These are phyloP conservation scores for Gigaspora rosea DNA, from an alignment of 192 early-diverging fungal genomes.

Conservation along the genomic window DNA sequence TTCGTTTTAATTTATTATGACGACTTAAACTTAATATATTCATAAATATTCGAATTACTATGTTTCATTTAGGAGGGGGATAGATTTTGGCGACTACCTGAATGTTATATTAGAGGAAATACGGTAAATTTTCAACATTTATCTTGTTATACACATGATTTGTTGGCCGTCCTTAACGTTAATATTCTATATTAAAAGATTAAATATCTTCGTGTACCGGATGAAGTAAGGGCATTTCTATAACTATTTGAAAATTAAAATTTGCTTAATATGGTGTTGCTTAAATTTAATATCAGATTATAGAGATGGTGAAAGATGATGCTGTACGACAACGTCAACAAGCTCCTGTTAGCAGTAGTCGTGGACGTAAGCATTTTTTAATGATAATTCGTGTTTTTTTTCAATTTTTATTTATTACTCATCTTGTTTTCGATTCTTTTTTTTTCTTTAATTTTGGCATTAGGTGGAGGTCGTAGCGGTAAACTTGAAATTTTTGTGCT, in stretches of 20 bases:
- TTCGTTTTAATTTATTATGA: background rate
- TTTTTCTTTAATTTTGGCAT: background rate
- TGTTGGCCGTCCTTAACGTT: background rate
- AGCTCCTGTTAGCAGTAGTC: conserved; percentile 40
- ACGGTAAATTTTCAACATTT: conserved; percentile 45
- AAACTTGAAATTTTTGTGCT: background rate
- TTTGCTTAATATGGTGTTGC: background rate
- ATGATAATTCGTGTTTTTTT: background rate
- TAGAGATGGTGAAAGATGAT: conserved; percentile 91
- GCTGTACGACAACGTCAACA: conserved; percentile 59
- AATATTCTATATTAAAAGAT: conserved; percentile 41
- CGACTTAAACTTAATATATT: background rate
- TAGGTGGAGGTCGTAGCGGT: background rate
- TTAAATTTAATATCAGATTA: conserved; percentile 47
- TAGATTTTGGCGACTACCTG: conserved; percentile 87
- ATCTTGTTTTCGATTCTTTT: background rate
- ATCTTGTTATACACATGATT: conserved; percentile 1
- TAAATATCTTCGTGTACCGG: conserved; percentile 84
- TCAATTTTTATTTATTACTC: background rate
- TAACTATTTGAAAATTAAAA: background rate
- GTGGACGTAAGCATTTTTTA: conserved; percentile 35
- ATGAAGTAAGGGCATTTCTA: conserved; percentile 57
- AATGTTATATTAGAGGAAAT: conserved; percentile 92
- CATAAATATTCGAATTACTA: background rate
- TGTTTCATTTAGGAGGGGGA: conserved; percentile 73